Base-by-base conservation (phyloP, 2,329 filamentous ascomycete genomes). In the Exutisphaerella laricina region DNA sequence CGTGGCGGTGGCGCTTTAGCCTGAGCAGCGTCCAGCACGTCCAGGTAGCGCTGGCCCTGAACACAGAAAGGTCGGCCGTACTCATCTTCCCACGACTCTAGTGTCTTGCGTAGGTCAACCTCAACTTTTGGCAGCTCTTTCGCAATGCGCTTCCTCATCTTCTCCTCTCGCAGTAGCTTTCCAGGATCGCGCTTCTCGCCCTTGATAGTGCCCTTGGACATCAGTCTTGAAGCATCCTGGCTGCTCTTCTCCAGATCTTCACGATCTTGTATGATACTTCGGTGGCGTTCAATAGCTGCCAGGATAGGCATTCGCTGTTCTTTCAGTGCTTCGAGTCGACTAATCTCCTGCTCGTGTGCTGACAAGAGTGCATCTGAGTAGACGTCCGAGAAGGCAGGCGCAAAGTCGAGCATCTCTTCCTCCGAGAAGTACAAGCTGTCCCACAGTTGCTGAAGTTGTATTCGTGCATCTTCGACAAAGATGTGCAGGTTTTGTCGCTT, bases 361-460 rank as follows among this genome's bases (percentile, higher is more conserved):
- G 94, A 89, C 0, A 98, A 78, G 7, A 98, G 76, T 4, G 92
- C 92, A 63, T 98, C 92, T 57, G 88, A 96, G 68, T 94, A 96
- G 14, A 96, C 90, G 61, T 97, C 92, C 8, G 56, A 53, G 63
- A 97, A 97, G 30, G 89, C 92, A 0, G 94, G 92, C 0, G 89
- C 92, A 57, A 98, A 98, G 55, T 96, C 89, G 43, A 97, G 79
- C 89, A 97, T 97, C 69, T 98, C 92, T 59, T 98, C 92, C 62
- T 98, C 92, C 0, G 87, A 95, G 61, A 94, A 89, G 70, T 92
- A 97, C 1, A 98, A 71, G 0, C 80, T 75, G 61, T 98, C 92
- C 92, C 94, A 98, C 0, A 98, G 78, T 60, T 94, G 89, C 65
- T 97, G 90, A 8, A 98, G 75, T 61, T 86, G 87, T 67, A 81